Evolutionary conservation across 2,329 filamentous ascomycete species (phyloP), one percentile per base, ranked within the genome.

Genomic region (Monilinia laxa): DNA sequence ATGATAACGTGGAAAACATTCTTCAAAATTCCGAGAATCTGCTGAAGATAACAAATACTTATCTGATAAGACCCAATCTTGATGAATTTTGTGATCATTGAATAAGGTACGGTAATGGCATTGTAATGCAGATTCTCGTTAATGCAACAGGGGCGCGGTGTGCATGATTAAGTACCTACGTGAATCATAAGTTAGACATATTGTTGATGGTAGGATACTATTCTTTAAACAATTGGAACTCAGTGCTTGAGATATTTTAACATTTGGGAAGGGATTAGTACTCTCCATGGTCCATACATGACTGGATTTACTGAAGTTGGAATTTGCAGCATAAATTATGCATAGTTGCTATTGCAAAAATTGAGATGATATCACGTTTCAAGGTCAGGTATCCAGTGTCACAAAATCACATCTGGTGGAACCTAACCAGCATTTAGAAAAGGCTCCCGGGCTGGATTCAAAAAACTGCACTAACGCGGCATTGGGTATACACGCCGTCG

Each of bases 91-190:
- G 9, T 18, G n/a, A 60, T 25, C 20, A 23, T 28, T 51, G 28
- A 25, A 7, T 25, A 9, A 9, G 31, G 28, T 42, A 51, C 20
- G 12, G 20, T 52, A 52, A 11, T 25, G 49, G 11, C 49, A 25
- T 52, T 28, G 49, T 28, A 52, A 14, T 31, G 11, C 10, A 14
- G 20, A 23, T 38, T 10, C 42, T 49, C 42, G 20, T 35, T 51
- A 60, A 60, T 60, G 58, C 58, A 55, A 23, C 5, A 49, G 18
- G 57, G 25, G 45, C 23, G 42, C n/a, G 12, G 49, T 3, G 49
- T 52, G 23, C 49, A 52, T 16, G 18, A 23, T 49, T 23, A 10
- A 4, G 45, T 47, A 47, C 45, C 45, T 47, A 47, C 1, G 31
- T 35, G 31, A 35, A 35, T 23, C n/a, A 49, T n/a, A 16, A 54